These are phyloP conservation scores for Wickerhamiella sorbophila DNA, from an alignment of 805 yeast species.

Conservation along the genomic window DNA sequence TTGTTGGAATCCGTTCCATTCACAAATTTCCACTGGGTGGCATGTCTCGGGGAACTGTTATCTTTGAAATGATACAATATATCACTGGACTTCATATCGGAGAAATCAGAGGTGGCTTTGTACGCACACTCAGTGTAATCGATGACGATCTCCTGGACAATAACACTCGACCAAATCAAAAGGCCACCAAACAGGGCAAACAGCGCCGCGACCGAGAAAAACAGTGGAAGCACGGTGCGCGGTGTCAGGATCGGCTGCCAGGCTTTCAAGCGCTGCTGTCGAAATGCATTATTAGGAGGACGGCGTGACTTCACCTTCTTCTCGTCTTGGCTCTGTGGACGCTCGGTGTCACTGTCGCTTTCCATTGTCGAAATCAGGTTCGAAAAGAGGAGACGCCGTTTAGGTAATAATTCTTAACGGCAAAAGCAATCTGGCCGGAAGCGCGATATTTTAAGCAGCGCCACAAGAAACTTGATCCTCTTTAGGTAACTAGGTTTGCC, in stretches of 20 bases:
- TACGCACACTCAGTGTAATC: constrained; percentile 60
- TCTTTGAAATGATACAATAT: constrained; percentile 47
- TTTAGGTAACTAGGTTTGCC: no score
- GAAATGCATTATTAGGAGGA: constrained; percentile 33
- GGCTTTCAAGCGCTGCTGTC: constrained; percentile 47
- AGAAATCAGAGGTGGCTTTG: constrained; percentile 36
- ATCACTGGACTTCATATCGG: constrained; percentile 45
- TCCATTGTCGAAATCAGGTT: constrained; percentile 16
- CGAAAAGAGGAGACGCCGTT: neutral
- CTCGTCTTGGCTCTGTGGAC: constrained; percentile 17
- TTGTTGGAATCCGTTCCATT: constrained; percentile 26
- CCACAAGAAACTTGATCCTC: no score
- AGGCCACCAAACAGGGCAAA: constrained; percentile 90
- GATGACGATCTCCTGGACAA: constrained; percentile 59
- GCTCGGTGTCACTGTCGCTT: constrained; percentile 25
- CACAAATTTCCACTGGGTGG: constrained; percentile 52
- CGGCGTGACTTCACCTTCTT: constrained; percentile 27
- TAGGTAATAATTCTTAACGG: neutral
- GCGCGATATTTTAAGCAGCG: no score
- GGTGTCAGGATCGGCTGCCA: constrained; percentile 89
- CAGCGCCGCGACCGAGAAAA: constrained; percentile 56
- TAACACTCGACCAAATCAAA: constrained; percentile 58
- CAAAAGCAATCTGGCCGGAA: no score
- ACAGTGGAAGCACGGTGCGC: constrained; percentile 72
- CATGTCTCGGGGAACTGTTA: constrained; percentile 24